These are phyloP conservation scores for Gillenia trifoliata DNA, from an alignment of 306 rosid species.

Conservation along the genomic window DNA sequence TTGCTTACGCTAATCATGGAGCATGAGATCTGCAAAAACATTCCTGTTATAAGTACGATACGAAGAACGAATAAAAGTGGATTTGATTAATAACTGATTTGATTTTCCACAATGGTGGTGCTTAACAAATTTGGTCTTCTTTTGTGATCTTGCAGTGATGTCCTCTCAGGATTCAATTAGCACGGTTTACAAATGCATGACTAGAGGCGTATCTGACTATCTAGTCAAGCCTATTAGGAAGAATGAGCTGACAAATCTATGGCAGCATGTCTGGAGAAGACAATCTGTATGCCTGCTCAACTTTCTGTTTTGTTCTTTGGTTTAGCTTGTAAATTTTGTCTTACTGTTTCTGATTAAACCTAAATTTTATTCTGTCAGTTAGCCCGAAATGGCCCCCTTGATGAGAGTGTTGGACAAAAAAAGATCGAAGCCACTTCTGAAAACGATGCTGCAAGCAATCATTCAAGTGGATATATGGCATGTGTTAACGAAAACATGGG, in stretches of 20 bases:
- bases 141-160: conserved; percentile 65
- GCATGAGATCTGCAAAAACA: conserved; percentile 83
- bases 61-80: conserved; percentile 1
- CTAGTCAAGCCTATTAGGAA: conserved; percentile 89
- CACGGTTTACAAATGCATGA: conserved; percentile 90
- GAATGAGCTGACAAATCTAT: conserved; percentile 83
- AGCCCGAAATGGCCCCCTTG: conserved; percentile 39
- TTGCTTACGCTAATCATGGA: conserved; percentile 82
- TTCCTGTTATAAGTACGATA: conserved; percentile 90
- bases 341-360: conserved; percentile 7
- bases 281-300: conserved; percentile 53
- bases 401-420: conserved; percentile 54
- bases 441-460: conserved; percentile 67
- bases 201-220: conserved; percentile 92
- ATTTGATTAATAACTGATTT: not conserved
- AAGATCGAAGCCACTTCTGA: conserved; percentile 75
- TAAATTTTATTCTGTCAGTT: conserved; percentile 43
- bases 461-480: conserved; percentile 55
- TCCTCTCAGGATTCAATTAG: conserved; percentile 77
- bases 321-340: not conserved
- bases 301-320: not conserved
- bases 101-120: not conserved
- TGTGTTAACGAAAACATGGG: conserved; percentile 52
- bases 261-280: conserved; percentile 99
- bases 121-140: not conserved